phyloP scores from a whole-genome alignment of 768 basidiomycete genomes.

The Auricularia sp. region DNA sequence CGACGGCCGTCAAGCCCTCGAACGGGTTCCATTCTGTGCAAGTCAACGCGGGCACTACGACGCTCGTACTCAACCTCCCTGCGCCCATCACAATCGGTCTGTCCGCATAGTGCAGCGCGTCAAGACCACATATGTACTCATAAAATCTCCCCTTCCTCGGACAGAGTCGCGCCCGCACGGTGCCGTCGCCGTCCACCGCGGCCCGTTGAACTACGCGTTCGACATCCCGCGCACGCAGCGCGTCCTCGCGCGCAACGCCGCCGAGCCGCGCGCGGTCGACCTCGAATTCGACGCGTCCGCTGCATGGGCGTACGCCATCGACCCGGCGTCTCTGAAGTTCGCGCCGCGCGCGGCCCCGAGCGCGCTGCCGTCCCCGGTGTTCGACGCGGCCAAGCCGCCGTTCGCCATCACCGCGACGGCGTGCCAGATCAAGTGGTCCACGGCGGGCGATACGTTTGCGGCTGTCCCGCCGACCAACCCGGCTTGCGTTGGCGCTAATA shows the following conservation, averaged over 20 bases:
- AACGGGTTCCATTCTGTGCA: slow-evolving; percentile 34
- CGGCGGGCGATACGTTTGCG: slow-evolving; percentile 40
- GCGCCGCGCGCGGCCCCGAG: slow-evolving; percentile 22
- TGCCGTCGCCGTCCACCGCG: slow-evolving; percentile 43
- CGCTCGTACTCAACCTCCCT: slow-evolving; percentile 34
- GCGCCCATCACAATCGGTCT: slow-evolving; percentile 37
- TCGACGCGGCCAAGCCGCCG: slow-evolving; percentile 38
- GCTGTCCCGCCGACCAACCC: slow-evolving; percentile 32
- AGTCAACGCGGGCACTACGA: slow-evolving; percentile 33
- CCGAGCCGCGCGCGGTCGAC: slow-evolving; percentile 37
- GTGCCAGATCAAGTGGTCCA: slow-evolving; percentile 38
- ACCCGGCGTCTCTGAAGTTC: slow-evolving; percentile 31
- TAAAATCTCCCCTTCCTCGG: too few relatives aligned
- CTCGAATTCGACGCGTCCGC: slow-evolving; percentile 39
- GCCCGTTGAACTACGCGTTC: slow-evolving; percentile 44
- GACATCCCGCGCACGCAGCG: slow-evolving; percentile 31
- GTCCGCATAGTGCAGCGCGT: neutral
- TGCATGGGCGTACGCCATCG: slow-evolving; percentile 46
- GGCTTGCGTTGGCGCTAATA: slow-evolving; percentile 31
- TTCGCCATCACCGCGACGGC: slow-evolving; percentile 38
- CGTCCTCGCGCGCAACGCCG: slow-evolving; percentile 32
- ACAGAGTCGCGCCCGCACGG: slow-evolving; percentile 41
- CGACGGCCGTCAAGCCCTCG: slow-evolving; percentile 27
- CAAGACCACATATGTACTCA: too few relatives aligned
- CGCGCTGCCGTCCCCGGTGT: slow-evolving; percentile 34